Percentiles rank a stretch among this genome's conserved stretches.
Evolutionary conservation across 345 rosid species (phyloP).

Genomic region (Hibiscus mutabilis): DNA sequence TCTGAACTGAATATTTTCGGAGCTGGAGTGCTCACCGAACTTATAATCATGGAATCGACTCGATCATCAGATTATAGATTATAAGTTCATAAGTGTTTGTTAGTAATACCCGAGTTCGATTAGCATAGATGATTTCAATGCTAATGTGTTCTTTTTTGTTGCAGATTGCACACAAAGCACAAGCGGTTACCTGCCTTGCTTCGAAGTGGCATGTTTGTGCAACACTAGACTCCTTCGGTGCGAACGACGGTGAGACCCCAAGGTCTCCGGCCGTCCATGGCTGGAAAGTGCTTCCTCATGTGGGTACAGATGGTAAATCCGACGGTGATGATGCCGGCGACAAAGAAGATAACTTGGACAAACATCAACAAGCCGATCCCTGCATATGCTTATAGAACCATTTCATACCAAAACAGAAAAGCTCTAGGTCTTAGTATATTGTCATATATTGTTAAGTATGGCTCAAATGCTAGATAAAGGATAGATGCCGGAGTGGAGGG

Average conservation of each 20-base stretch:
- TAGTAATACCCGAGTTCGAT: conserved; percentile 26
- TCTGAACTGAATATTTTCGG: conserved; percentile 46
- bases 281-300: conserved; percentile 14
- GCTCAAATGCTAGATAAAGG: too few species aligned
- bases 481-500: too few species aligned
- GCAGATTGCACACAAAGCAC: conserved; percentile 85
- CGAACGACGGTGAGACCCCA: conserved; percentile 70
- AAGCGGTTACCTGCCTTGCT: conserved; percentile 71
- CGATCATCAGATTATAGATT: too few species aligned
- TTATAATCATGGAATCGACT: too few species aligned
- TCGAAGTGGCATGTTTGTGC: conserved; percentile 91
- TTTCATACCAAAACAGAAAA: too few species aligned
- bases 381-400: too few species aligned
- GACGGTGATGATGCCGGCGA: conserved; percentile 55
- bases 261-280: conserved; percentile 17
- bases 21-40: conserved; percentile 45
- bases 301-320: conserved; percentile 21
- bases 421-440: too few species aligned
- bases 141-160: conserved; percentile 16
- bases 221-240: conserved; percentile 57
- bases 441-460: too few species aligned
- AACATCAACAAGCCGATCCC: conserved; percentile 49
- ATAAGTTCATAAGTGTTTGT: too few species aligned
- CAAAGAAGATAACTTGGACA: conserved; percentile 78
- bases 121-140: conserved; percentile 40